A percentile compares a stretch with the other conserved stretches of the same genome.
Conservation (phyloP, 176 grass and related monocot genomes). For the Aegilops sharonensis region DNA sequence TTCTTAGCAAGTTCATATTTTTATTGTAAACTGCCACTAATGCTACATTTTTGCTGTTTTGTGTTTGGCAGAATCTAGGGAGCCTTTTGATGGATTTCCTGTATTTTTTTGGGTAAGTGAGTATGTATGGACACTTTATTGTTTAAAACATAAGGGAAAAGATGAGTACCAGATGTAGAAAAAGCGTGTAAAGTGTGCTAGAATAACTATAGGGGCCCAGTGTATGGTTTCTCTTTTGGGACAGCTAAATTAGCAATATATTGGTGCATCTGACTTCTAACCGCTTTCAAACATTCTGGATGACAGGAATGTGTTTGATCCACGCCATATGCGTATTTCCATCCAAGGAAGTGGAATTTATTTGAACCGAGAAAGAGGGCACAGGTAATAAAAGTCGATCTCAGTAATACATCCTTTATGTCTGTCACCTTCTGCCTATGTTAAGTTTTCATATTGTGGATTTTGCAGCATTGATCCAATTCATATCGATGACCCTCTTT, state of each 20-base stretch:
- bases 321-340: slow-evolving; percentile 95
- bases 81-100: slow-evolving; percentile 98
- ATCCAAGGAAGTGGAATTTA: slow-evolving; percentile 98
- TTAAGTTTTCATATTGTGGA: slow-evolving; percentile 25
- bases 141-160: not conserved
- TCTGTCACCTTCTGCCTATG: slow-evolving; percentile 17
- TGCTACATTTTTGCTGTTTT: not conserved
- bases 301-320: slow-evolving; percentile 94
- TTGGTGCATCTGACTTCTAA: slow-evolving; percentile 10
- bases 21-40: slow-evolving; percentile 14
- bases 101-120: slow-evolving; percentile 94
- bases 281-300: slow-evolving; percentile 20
- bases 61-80: slow-evolving; percentile 76
- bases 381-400: slow-evolving; percentile 56
- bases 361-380: slow-evolving; percentile 94
- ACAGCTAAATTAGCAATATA: slow-evolving; percentile 22
- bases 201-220: not conserved
- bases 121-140: slow-evolving; percentile 22
- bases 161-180: not conserved
- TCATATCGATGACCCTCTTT: slow-evolving; percentile 96
- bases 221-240: not conserved
- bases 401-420: not conserved
- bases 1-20: not conserved
- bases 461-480: slow-evolving; percentile 94
- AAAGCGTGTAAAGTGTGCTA: not conserved